Evolutionary conservation across 768 basidiomycete genomes (phyloP).

Genomic region (Dictyophora rubrovolvata): DNA sequence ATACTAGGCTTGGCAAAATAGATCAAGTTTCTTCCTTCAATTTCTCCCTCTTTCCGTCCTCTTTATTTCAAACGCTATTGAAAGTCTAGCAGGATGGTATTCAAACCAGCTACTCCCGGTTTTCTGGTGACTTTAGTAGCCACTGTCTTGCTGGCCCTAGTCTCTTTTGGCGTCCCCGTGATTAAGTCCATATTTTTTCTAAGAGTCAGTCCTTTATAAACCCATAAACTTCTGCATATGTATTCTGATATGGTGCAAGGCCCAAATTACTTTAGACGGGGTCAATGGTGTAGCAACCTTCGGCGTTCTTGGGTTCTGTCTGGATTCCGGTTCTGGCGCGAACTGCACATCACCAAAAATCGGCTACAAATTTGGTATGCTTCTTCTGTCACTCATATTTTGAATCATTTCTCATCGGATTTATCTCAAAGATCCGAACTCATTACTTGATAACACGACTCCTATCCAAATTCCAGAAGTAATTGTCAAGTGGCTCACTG

Average conservation of each 20-base stretch:
- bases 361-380: constrained; percentile 81
- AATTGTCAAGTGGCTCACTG: constrained; percentile 91
- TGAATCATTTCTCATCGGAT: background rate
- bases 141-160: constrained; percentile 68
- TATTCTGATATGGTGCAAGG: constrained; percentile 25
- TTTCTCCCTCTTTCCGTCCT: background rate
- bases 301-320: constrained; percentile 86
- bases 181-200: constrained; percentile 88
- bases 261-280: constrained; percentile 39
- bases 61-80: background rate
- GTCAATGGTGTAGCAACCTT: constrained; percentile 61
- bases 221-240: constrained; percentile 6
- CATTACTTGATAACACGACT: constrained; percentile 59
- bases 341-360: constrained; percentile 74
- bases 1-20: background rate
- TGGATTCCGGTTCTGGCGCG: constrained; percentile 37
- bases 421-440: constrained; percentile 57
- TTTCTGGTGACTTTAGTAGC: constrained; percentile 77
- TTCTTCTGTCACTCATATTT: background rate
- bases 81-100: constrained; percentile 34
- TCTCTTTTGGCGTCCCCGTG: constrained; percentile 84
- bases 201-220: constrained; percentile 18
- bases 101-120: constrained; percentile 80
- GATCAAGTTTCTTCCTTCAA: background rate
- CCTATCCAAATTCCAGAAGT: constrained; percentile 68